Conservation (phyloP, 164 flowering plant genomes). For the Kingdonia uniflora region DNA sequence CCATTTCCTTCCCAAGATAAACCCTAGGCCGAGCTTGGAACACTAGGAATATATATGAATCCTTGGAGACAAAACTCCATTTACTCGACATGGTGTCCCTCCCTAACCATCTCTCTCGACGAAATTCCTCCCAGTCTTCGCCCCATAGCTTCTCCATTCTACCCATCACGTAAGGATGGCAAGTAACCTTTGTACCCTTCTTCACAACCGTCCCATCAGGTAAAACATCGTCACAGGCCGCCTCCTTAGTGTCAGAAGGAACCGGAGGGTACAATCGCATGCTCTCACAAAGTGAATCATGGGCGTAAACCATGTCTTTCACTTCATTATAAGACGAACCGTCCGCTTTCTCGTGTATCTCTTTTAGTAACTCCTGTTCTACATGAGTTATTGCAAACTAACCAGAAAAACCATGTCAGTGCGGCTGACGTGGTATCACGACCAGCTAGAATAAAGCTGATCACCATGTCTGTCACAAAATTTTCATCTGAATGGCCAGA, state of each 20-base stretch:
- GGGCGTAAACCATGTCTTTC: conserved; percentile 40
- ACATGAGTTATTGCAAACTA: conserved; percentile 10
- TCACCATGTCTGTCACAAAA: conserved; percentile 25
- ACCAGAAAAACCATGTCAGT: conserved; percentile 30
- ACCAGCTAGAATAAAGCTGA: conserved; percentile 28
- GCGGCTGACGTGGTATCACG: conserved; percentile 28
- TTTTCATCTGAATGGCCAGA: conserved; percentile 27
- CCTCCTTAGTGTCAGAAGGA: conserved; percentile 27
- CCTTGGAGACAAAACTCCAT: conserved; percentile 25
- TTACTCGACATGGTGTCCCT: conserved; percentile 11
- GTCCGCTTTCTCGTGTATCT: conserved; percentile 13
- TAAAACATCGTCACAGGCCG: conserved; percentile 33
- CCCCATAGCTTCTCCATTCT: conserved; percentile 42
- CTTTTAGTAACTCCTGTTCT: conserved; percentile 16
- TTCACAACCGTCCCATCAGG: conserved; percentile 46
- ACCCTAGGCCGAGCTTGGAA: conserved; percentile 31
- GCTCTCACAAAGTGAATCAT: conserved; percentile 40
- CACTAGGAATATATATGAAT: conserved; percentile 26
- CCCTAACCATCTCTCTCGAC: conserved; percentile 48
- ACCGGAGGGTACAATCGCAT: conserved; percentile 54
- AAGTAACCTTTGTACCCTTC: conserved; percentile 32
- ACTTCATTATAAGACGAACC: conserved; percentile 16
- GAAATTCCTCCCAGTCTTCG: conserved; percentile 27
- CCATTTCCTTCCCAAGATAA: conserved; percentile 35
- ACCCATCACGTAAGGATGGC: conserved; percentile 51